Evolutionary conservation across 2,329 filamentous ascomycete species (phyloP), one percentile per base, ranked within the genome.

Genomic region (Hirsutella minnesotensis): DNA sequence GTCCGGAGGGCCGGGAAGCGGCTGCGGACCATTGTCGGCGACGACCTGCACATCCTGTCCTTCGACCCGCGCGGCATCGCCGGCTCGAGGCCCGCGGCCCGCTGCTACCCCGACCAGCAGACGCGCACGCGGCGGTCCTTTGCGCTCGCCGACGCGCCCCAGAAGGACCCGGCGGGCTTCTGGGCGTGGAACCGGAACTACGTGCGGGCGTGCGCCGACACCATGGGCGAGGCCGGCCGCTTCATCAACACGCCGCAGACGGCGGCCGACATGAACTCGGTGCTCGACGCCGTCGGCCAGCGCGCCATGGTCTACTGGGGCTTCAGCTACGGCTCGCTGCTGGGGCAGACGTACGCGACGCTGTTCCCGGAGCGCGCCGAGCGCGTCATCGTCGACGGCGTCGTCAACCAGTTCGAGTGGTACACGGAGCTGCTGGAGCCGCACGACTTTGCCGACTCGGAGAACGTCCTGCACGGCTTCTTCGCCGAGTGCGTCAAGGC

Each of bases 191-290:
- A 65, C 1, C 50, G 58, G 18, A 69, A 67, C 44, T 63, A 56
- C 39, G 67, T 58, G 3, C 55, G 52, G 10, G 62, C 65, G 0
- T 72, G 69, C 39, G 46, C 50, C 5, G 67, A 72, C 10, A 67
- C 55, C 2, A 66, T 65, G 59, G 67, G 66, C 1, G 65, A 68
- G 39, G 53, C 69, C 45, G 65, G 61, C 3, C 48, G 47, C 7
- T 69, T 71, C 46, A 54, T 71, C 45, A 70, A 72, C 44, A 72
- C 69, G 0, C 68, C 68, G 0, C 68, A 72, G 50, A 69, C 67
- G 1, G 70, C 67, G 10, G 66, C 69, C 27, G 70, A 73, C 45
- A 72, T 73, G 67, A 69, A 70, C 47, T 63, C 55, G 10, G 70
- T 72, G 21, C 53, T 72, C 1, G 65, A 70, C 40, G 67, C 56